Evolutionary conservation across 352 stramenopile species (phyloP).

Genomic region (Globisporangium polare): DNA sequence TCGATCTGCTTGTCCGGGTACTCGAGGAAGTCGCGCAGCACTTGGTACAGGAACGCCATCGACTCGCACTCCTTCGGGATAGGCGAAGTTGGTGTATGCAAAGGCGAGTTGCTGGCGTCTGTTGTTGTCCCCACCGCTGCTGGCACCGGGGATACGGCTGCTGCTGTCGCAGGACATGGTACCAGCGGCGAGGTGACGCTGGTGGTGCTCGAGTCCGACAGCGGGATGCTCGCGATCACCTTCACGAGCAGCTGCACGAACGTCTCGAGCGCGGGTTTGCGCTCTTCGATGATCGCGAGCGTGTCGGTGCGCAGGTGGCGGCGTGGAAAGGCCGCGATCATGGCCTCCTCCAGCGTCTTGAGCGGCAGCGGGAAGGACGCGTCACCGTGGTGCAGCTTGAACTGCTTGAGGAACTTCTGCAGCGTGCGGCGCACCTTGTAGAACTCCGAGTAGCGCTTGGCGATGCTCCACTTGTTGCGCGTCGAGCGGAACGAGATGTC

Average conservation of each 20-base stretch:
- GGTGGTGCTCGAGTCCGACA: conserved; percentile 25
- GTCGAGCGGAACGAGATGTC: conserved; percentile 84
- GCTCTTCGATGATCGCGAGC: conserved; percentile 65
- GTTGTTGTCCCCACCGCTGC: neutral
- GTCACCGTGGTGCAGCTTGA: conserved; percentile 27
- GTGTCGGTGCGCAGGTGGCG: conserved; percentile 76
- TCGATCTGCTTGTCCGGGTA: conserved; percentile 87
- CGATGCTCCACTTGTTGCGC: conserved; percentile 84
- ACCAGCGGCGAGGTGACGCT: neutral
- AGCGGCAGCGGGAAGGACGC: conserved; percentile 29
- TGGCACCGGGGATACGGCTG: neutral
- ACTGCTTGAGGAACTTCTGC: conserved; percentile 62
- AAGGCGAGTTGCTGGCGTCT: neutral
- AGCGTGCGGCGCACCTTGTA: conserved; percentile 64
- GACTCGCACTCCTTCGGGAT: conserved; percentile 29
- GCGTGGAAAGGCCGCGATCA: conserved; percentile 57
- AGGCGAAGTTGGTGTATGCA: neutral
- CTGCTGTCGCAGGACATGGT: conserved; percentile 13
- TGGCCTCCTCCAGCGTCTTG: conserved; percentile 44
- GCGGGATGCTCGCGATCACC: conserved; percentile 72
- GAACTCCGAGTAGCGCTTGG: conserved; percentile 86
- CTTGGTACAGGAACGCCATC: conserved; percentile 62
- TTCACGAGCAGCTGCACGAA: conserved; percentile 85
- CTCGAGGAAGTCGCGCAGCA: conserved; percentile 77
- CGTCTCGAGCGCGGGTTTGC: conserved; percentile 56